These are phyloP conservation scores for Sugiyamaella qingdaonensis DNA, from an alignment of 805 yeast genomes.

Conservation along the genomic window DNA sequence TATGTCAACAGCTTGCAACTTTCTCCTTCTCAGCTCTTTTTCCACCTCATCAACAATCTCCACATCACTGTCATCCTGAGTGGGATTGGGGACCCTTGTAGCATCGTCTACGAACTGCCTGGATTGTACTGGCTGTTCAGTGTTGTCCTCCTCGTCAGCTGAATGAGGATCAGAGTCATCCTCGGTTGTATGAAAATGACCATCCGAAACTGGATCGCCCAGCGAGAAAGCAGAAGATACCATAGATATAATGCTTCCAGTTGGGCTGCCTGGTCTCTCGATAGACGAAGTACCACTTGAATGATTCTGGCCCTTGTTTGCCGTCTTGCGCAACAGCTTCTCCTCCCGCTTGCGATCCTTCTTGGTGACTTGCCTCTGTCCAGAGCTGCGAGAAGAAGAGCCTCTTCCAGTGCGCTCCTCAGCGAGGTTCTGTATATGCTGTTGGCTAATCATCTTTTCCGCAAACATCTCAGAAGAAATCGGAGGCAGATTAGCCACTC, in stretches of 20 bases:
- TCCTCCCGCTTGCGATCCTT: slow-evolving; percentile 34
- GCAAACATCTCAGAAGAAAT: slow-evolving; percentile 65
- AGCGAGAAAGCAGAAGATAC: slow-evolving; percentile 24
- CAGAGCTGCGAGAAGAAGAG: slow-evolving; percentile 19
- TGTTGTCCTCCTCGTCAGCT: neutral
- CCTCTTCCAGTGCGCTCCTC: slow-evolving; percentile 25
- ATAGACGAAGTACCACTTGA: neutral
- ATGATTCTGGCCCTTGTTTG: slow-evolving; percentile 1
- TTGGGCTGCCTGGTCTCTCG: slow-evolving; percentile 17
- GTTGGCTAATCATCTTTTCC: slow-evolving; percentile 53
- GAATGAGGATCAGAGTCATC: slow-evolving; percentile 14
- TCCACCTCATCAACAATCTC: slow-evolving; percentile 26
- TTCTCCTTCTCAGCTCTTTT: slow-evolving; percentile 22
- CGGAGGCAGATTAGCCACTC: slow-evolving; percentile 80
- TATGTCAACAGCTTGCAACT: slow-evolving; percentile 22
- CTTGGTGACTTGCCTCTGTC: slow-evolving; percentile 34
- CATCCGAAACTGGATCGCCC: slow-evolving; percentile 24
- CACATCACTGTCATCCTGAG: slow-evolving; percentile 11
- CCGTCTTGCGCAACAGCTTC: slow-evolving; percentile 21
- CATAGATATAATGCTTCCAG: slow-evolving; percentile 14
- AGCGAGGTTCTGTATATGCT: slow-evolving; percentile 21
- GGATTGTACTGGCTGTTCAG: neutral
- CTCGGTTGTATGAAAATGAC: slow-evolving; percentile 9
- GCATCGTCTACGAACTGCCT: neutral
- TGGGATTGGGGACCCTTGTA: slow-evolving; percentile 1